Evolutionary conservation across 768 basidiomycete genomes (phyloP), one percentile per base, ranked within the genome.

Genomic region (Candolleomyces aberdarensis): DNA sequence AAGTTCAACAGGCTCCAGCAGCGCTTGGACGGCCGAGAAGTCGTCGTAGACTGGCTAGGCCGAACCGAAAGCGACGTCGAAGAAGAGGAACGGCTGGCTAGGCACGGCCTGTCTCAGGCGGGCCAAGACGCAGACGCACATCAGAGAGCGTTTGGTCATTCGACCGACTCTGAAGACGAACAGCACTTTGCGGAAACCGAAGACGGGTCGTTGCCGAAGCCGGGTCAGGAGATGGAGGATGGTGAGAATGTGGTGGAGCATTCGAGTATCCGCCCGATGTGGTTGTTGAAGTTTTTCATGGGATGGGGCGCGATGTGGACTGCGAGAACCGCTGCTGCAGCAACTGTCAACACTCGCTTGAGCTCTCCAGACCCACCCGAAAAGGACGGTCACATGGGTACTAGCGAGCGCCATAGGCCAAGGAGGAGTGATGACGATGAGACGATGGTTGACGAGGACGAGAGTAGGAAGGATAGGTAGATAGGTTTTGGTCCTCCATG

Each of bases 21-120:
- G 86, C 85, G 83, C 61, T 72, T 91, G 47, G 87, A 88, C 65
- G 88, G 88, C 14, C 67, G 71, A 49, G 80, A 83, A 70, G 74
- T 83, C 48, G 70, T 87, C 1, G 89, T 92, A 48, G 89, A 92
- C 71, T 72, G 75, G 44, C 67, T 85, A 46, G 91, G 91, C 17
- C 76, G 89, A 50, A 92, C 88, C 57, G 88, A 89, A 74, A 85
- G 83, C 63, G 91, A 93, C 72, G 89, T 79, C 20, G 88, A 87
- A 67, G 90, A 92, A 66, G 91, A 92, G 70, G 75, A 72, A 39
- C 74, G 65, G 56, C 75, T 76, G 1, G 72, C 31, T n/a, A 59
- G 58, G 58, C 26, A 26, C 26, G 26, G 26, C 3, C 26, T 26
- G 26, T 26, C 26, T 26, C 26, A 3, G 26, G 26, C 3, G 26